Base-by-base conservation (phyloP, 2,329 filamentous ascomycete genomes). In the Fusarium sambucinum region DNA sequence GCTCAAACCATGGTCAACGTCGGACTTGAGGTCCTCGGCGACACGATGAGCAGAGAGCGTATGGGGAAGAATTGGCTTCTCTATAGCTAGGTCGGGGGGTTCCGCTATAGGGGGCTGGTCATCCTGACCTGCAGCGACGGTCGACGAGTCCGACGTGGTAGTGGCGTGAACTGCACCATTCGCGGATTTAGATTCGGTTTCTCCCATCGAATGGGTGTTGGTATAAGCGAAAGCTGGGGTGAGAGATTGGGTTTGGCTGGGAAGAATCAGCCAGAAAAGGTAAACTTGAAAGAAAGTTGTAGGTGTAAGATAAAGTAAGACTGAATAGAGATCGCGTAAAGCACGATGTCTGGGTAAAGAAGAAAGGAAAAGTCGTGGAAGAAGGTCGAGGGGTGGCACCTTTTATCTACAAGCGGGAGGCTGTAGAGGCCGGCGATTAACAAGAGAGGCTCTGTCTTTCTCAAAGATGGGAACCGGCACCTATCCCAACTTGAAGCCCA, bases 1-100 rank as follows among this genome's bases (percentile, higher is more conserved):
- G 76, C 83, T 85, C 80, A 93, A 84, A 76, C 90, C 90, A 89
- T 90, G 75, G 56, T 81, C 75, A 63, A 80, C 70, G 70, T 82
- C 76, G 64, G 84, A 83, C 59, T 78, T 75, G 72, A 85, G 78
- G 53, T 73, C 71, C 44, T 70, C 71, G 58, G 79, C 79, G 56
- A 81, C 78, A 40, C 64, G 71, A 46, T 73, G 68, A 58, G 77
- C 77, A 58, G 79, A 74, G 42, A 79, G 75, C 37, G 78, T 80
- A 56, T 81, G 79, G 64, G 76, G 75, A 58, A 70, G 72, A 52
- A 51, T 70, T 58, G 74, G 73, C 73, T 80, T 79, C 67, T 80
- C 77, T 79, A 76, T 78, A 57, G 68, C 68, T 72, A 73, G 72
- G 68, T 78, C 77, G 60, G 76, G 77, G 64, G 76, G 77, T 67